Percentiles rank a stretch among this genome's conserved stretches.
These are phyloP conservation scores for Hanseniaspora meyeri DNA, from an alignment of 805 yeast species.

Conservation along the genomic window DNA sequence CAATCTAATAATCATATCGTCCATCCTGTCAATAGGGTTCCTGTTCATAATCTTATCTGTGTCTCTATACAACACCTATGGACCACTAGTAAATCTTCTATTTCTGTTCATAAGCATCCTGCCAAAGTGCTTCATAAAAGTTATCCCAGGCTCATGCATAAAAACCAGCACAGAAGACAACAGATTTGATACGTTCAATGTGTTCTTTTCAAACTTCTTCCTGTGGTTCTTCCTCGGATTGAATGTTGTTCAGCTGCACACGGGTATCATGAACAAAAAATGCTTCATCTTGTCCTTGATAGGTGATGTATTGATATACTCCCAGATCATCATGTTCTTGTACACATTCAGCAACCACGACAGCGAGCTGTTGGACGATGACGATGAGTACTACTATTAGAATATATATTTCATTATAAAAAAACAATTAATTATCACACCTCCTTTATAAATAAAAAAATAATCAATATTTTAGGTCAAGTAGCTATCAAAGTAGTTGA, in stretches of 20 bases:
- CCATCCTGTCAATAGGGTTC: slow-evolving; percentile 67
- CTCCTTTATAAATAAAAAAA: not conserved
- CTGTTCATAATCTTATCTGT: slow-evolving; percentile 78
- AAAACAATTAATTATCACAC: not conserved
- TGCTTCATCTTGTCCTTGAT: slow-evolving; percentile 7
- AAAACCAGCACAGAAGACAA: slow-evolving; percentile 34
- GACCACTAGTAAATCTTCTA: slow-evolving; percentile 64
- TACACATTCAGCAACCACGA: slow-evolving; percentile 2
- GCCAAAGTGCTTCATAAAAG: slow-evolving; percentile 50
- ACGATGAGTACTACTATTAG: slow-evolving; percentile 10
- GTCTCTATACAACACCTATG: slow-evolving; percentile 80
- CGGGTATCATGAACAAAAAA: slow-evolving; percentile 5
- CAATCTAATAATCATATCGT: slow-evolving; percentile 40
- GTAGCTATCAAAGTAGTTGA: slow-evolving; percentile 2
- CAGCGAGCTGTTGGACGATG: slow-evolving; percentile 3
- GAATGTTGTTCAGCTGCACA: slow-evolving; percentile 9
- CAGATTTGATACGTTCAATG: slow-evolving; percentile 6
- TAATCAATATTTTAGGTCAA: slow-evolving; percentile 11
- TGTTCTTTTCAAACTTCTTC: slow-evolving; percentile 11
- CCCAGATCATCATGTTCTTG: slow-evolving; percentile 8
- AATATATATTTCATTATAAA: not conserved
- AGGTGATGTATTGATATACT: slow-evolving; percentile 8
- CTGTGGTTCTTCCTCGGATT: slow-evolving; percentile 11
- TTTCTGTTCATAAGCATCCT: slow-evolving; percentile 59
- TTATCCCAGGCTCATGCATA: slow-evolving; percentile 47